Evolutionary conservation across 164 flowering plant species (phyloP).

Genomic region (Dillenia suffruticosa): DNA sequence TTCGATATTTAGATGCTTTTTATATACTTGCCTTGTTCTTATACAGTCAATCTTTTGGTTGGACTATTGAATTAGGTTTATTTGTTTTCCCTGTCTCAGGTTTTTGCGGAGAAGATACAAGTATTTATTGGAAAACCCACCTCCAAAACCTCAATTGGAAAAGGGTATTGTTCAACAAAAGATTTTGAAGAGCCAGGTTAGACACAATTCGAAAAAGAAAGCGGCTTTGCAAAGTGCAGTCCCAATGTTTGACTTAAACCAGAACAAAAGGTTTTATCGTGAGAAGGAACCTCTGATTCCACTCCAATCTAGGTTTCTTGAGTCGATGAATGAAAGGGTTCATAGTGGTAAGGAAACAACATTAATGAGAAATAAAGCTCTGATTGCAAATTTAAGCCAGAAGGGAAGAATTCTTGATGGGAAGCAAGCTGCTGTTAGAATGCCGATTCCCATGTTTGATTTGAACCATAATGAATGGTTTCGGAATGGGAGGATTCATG

Average conservation of each 20-base stretch:
- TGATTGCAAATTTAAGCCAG: constrained; percentile 24
- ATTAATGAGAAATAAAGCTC: constrained; percentile 3
- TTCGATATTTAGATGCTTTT: not conserved
- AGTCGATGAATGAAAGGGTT: constrained; percentile 4
- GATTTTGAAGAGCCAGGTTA: constrained; percentile 5
- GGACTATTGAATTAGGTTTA: not conserved
- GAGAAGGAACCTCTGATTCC: too few relatives aligned
- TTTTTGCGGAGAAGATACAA: constrained; percentile 55
- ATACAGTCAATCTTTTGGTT: not conserved
- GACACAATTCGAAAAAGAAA: constrained; percentile 11
- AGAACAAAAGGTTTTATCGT: constrained; percentile 4
- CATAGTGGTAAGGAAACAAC: constrained; percentile 13
- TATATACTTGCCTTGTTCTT: not conserved
- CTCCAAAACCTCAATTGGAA: constrained; percentile 11
- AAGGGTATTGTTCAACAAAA: constrained; percentile 14
- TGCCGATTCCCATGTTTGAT: constrained; percentile 11
- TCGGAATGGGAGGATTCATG: not conserved
- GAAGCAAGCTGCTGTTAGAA: constrained; percentile 14
- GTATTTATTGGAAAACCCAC: constrained; percentile 24
- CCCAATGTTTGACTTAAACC: constrained; percentile 12
- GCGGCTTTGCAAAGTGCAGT: not conserved
- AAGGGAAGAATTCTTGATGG: constrained; percentile 12
- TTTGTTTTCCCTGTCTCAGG: constrained; percentile 22
- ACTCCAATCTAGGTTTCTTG: too few relatives aligned
- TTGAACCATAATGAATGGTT: constrained; percentile 6